Evolutionary conservation across 306 rosid genomes (phyloP).

Genomic region (Cucurbita pepo): DNA sequence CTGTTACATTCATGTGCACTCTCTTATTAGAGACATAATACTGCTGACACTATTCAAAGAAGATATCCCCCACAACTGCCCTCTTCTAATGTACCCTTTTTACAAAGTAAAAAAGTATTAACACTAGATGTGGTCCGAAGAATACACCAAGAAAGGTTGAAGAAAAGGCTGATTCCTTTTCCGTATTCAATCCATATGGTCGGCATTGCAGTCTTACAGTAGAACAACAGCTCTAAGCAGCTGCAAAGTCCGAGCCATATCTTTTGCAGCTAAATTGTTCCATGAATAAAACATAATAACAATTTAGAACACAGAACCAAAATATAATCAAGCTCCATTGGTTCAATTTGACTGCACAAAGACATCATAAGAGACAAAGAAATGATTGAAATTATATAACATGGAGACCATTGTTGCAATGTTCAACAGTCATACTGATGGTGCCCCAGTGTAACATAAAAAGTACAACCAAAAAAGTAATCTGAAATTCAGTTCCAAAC

Average conservation of each 20-base stretch:
- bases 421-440: not conserved
- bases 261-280: not conserved
- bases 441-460: not conserved
- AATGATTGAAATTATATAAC: not conserved
- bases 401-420: not conserved
- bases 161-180: not conserved
- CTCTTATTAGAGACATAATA: no score
- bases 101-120: no score
- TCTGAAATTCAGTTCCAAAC: constrained; percentile 16
- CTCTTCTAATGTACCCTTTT: no score
- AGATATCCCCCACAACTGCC: no score
- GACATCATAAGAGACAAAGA: not conserved
- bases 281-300: not conserved
- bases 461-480: not conserved
- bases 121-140: not conserved
- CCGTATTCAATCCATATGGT: not conserved
- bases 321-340: not conserved
- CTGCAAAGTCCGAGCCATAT: not conserved
- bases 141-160: not conserved
- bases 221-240: not conserved
- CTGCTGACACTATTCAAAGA: no score
- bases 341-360: not conserved
- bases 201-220: not conserved
- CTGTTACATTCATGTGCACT: no score
- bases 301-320: not conserved